phyloP scores from a whole-genome alignment of 768 basidiomycete genomes.

The Hebeloma cylindrosporum region DNA sequence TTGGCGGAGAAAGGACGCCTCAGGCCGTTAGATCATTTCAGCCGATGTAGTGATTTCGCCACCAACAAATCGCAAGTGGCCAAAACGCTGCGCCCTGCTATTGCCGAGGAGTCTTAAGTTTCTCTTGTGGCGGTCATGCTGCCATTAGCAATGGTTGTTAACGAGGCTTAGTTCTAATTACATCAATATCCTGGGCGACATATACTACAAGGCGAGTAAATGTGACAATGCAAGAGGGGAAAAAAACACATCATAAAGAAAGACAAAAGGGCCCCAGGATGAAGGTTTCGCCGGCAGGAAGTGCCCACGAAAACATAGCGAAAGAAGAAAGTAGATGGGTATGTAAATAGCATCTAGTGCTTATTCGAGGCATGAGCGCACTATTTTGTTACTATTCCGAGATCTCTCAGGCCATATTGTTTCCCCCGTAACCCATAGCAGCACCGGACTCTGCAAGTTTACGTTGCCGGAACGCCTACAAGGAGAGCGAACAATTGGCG shows the following conservation, averaged over 20 bases:
- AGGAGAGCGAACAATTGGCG: conserved; percentile 6
- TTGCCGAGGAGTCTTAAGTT: background rate
- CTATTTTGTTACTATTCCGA: conserved; percentile 4
- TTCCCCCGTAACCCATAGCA: conserved; percentile 58
- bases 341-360: conserved; percentile 9
- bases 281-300: background rate
- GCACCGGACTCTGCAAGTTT: conserved; percentile 67
- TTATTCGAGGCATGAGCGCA: too few relatives aligned
- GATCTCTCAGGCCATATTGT: conserved; percentile 38
- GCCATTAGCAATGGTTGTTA: conserved; percentile 3
- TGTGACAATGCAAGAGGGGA: conserved; percentile 4
- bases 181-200: conserved; percentile 6
- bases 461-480: conserved; percentile 70
- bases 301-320: background rate
- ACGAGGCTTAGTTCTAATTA: conserved; percentile 4
- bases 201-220: conserved; percentile 1
- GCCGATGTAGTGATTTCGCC: too few relatives aligned
- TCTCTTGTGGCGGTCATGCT: background rate
- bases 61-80: too few relatives aligned
- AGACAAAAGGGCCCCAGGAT: conserved; percentile 3
- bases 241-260: conserved; percentile 8
- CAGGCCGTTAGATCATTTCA: too few relatives aligned
- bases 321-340: conserved; percentile 7
- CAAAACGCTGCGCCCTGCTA: too few relatives aligned
- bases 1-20: too few relatives aligned